Percentiles rank a stretch among this genome's conserved stretches.
phyloP scores from a whole-genome alignment of 768 basidiomycete species.

The Austroboletus festivus region DNA sequence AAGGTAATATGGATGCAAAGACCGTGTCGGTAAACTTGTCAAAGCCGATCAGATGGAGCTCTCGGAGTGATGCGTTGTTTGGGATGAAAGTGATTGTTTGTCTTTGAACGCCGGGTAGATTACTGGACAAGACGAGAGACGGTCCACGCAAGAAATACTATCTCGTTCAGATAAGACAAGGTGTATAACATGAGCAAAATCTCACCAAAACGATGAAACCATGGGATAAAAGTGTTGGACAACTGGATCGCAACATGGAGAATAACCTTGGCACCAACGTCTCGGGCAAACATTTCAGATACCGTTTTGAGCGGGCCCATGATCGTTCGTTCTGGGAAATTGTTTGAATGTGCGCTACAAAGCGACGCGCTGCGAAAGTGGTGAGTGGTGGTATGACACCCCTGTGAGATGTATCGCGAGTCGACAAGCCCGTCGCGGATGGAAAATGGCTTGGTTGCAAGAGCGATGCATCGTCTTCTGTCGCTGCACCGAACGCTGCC shows the following conservation, averaged over 20 bases:
- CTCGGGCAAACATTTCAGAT: constrained; percentile 52
- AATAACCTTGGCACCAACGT: constrained; percentile 48
- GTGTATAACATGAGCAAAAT: neutral
- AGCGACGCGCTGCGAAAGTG: constrained; percentile 48
- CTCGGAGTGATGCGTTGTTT: constrained; percentile 33
- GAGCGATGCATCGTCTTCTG: constrained; percentile 41
- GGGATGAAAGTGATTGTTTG: constrained; percentile 46
- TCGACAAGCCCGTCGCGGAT: constrained; percentile 52
- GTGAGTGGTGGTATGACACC: constrained; percentile 42
- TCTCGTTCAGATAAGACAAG: constrained; percentile 1
- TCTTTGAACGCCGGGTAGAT: constrained; percentile 51
- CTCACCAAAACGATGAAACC: constrained; percentile 56
- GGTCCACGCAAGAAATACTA: constrained; percentile 57
- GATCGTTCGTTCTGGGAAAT: constrained; percentile 37
- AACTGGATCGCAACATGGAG: constrained; percentile 44
- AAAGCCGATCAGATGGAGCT: constrained; percentile 52
- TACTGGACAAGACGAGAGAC: constrained; percentile 43
- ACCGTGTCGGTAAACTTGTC: constrained; percentile 47
- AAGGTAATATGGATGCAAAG: constrained; percentile 49
- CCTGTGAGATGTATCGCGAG: constrained; percentile 26
- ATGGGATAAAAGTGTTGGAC: constrained; percentile 51
- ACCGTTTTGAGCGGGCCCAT: constrained; percentile 40
- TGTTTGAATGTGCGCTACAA: constrained; percentile 42
- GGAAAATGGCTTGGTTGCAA: constrained; percentile 38
- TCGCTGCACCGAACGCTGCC: constrained; percentile 41